Base-by-base conservation (phyloP, 2,329 filamentous ascomycete genomes). In the Sarocladium strictum region DNA sequence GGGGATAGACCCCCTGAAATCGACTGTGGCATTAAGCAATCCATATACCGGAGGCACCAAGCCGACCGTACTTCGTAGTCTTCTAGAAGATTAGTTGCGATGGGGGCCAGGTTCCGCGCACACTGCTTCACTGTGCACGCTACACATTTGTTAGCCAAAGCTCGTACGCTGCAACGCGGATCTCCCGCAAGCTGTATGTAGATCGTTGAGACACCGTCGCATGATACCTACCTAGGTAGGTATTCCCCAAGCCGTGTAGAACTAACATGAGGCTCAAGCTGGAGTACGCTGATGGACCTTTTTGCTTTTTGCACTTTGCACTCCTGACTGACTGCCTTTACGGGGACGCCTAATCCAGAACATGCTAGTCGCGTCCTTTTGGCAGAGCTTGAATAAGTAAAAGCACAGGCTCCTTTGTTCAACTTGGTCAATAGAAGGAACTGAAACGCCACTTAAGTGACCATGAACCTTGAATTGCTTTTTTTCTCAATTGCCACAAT, bases 1-100 rank as follows among this genome's bases (percentile, higher is more conserved):
- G n/a, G n/a, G n/a, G n/a, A n/a, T n/a, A n/a, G n/a, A n/a, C 14
- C 40, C 40, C 40, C 40, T 45, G 40, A 45, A 45, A 45, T 12
- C 10, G 23, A 23, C 17, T 9, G 9, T 23, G 5, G 37, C 37
- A 15, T 19, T 7, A 12, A 24, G 9, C 14, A 45, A 12, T 9
- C 40, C 40, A 26, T 45, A 45, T 32, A 32, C 14, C 24, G 40
- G 23, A 45, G 40, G 15, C 17, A 19, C 40, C 19, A 45, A 23
- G 12, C n/a, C 15, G 35, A n/a, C 32, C 15, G 32, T 35, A 15
- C 32, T 7, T 19, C 35, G 35, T 38, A 38, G 40, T 15, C 40
- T 45, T 45, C 40, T 45, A 45, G 40, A 45, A 45, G 40, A 24
- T 26, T 14, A 26, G 40, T 17, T 23, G 19, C 17, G 23, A 45